Conservation (phyloP, 2,329 filamentous ascomycete species). For the Aspergillus proliferans region DNA sequence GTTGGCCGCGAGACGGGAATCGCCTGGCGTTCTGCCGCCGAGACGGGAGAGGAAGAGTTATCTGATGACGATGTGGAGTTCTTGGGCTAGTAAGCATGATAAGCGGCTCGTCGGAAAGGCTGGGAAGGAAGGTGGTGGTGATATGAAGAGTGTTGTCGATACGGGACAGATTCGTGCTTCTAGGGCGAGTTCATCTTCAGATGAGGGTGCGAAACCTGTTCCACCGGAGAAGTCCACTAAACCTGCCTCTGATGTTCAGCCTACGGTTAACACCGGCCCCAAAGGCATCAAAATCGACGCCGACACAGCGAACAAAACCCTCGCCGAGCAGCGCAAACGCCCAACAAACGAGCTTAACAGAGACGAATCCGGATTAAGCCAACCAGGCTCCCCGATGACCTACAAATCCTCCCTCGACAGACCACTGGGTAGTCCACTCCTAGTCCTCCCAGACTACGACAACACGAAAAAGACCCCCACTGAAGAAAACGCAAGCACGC, state of each 20-base stretch:
- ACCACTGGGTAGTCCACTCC: conserved; percentile 15
- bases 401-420: conserved; percentile 10
- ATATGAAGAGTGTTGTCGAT: conserved; percentile 19
- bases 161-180: conserved; percentile 19
- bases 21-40: conserved; percentile 24
- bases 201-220: not conserved
- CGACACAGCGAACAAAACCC: not conserved
- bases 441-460: conserved; percentile 25
- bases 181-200: conserved; percentile 8
- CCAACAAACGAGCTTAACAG: not conserved
- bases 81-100: conserved; percentile 87
- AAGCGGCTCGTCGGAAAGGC: conserved; percentile 55
- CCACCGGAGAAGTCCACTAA: not conserved
- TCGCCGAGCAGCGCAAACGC: not conserved
- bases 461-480: conserved; percentile 12
- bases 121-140: conserved; percentile 15
- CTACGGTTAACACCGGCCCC: not conserved
- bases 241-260: not conserved
- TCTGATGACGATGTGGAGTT: conserved; percentile 75
- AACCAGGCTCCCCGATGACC: not conserved
- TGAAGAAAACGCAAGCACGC: conserved; percentile 30
- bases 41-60: conserved; percentile 52
- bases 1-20: conserved; percentile 60
- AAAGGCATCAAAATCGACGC: not conserved
- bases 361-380: not conserved